Base-by-base conservation (phyloP, 2,329 filamentous ascomycete species). In the Chaetomiaceae sp. region DNA sequence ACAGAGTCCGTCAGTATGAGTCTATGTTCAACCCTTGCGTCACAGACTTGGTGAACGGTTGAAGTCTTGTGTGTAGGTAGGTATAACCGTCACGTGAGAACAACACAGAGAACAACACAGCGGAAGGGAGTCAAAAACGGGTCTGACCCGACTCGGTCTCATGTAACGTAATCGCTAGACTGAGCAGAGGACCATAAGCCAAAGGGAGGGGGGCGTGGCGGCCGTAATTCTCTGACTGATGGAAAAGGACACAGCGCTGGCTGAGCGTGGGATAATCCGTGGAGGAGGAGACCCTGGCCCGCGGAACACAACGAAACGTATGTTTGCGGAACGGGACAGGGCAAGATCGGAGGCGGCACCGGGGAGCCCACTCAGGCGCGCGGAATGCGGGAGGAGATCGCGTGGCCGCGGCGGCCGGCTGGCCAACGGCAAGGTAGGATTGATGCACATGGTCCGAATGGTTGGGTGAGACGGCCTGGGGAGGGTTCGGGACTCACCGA, bases 371-470 rank as follows among this genome's bases (percentile, higher is more conserved):
- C 50, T 41, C 22, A 24, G 55, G 49, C 43, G n/a, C n/a, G 47
- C 50, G 47, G 45, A 48, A 53, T 46, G 51, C 38, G 48, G 50
- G 54, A 54, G 48, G 51, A 51, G 48, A 52, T 53, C 50, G 51
- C 49, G 48, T 51, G 51, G 52, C 42, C 41, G 32, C 33, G 35
- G 22, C 39, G 38, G 53, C 56, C 32, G 54, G 54, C 53, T 48
- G 66, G 65, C 73, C 72, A 76, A 76, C 73, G 63, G 62, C 54
- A 69, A 56, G 42, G 56, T 59, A 58, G 54, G 56, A 63, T 67
- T 62, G 61, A 51, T 57, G 68, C 69, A 75, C 74, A 69, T 59
- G 68, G 68, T 63, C 61, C 56, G 67, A 68, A 71, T 71, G 72
- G 73, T 70, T 75, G 64, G 60, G 52, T 61, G 56, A 58, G 66